Base-by-base conservation (phyloP, 768 basidiomycete species). In the Leucocoprinus sp. region DNA sequence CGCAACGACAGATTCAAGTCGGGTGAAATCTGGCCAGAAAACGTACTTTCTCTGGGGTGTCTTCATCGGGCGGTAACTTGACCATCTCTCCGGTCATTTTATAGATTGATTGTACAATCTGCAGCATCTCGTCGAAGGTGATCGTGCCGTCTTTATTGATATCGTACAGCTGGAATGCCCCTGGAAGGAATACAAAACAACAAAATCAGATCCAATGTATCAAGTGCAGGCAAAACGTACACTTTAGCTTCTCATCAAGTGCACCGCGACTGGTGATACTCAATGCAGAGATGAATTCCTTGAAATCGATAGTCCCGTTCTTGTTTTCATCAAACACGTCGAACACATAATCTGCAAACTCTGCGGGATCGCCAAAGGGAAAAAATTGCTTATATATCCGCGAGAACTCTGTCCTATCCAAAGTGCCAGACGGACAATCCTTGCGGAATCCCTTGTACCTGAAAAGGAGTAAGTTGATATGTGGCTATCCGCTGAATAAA, bases 71-170 rank as follows among this genome's bases (percentile, higher is more conserved):
- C n/a, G 96, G 93, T 17, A 98, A 78, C 62, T 93, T 93, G 52
- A 98, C 95, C 93, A 98, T 97, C 64, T 93, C 83, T 15, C 96
- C 96, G 3, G 96, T 98, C 96, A 99, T 98, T 78, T 95, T 97
- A 75, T 98, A 99, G 68, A 99, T 99, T 36, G 91, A 85, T 57
- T 85, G 80, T 7, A 99, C 96, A 61, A 99, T 99, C 70, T 90
- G 83, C 24, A 98, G 81, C 96, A 99, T 99, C 69, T 99, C 96
- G 59, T 93, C 84, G 65, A 97, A 97, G 31, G 96, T 96, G 69
- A 99, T 98, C 55, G 78, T 85, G 7, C 96, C 96, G 60, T 99
- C 96, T 55, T 91, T 91, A 69, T 99, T 91, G 57, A 99, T 97
- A 60, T 99, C 96, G 63, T 99, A 99, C 34, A 99, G 72, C 63